Conservation (phyloP, 1,139 yeast species). For the Pneumocystis canis region DNA sequence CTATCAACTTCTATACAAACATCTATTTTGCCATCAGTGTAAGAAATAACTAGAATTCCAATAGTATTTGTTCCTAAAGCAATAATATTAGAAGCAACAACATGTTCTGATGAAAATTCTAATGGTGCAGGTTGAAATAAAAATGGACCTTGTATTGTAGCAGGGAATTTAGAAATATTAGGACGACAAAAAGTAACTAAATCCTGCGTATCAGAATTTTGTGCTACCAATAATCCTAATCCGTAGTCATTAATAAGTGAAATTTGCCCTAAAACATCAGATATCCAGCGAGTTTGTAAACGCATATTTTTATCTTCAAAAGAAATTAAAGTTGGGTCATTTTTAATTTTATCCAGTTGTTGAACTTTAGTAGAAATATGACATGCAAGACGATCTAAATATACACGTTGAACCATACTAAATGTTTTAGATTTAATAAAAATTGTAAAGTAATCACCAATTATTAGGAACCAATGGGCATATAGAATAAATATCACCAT, state of each 20-base stretch:
- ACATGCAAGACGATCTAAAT: slow-evolving; percentile 4
- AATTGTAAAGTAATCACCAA: neutral
- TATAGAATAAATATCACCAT: slow-evolving; percentile 7
- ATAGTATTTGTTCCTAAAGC: slow-evolving; percentile 6
- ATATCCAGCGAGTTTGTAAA: slow-evolving; percentile 4
- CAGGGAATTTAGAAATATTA: slow-evolving; percentile 1
- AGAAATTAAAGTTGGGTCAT: neutral
- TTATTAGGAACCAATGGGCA: slow-evolving; percentile 8
- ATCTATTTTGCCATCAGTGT: slow-evolving; percentile 11
- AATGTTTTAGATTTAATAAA: neutral
- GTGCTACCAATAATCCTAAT: neutral
- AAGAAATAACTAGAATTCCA: slow-evolving; percentile 7
- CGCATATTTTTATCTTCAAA: neutral
- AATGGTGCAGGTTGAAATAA: slow-evolving; percentile 11
- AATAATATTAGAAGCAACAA: slow-evolving; percentile 4
- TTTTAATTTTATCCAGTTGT: neutral
- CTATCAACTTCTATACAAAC: slow-evolving; percentile 7
- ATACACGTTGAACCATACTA: neutral
- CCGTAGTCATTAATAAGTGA: slow-evolving; percentile 5
- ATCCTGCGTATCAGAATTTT: slow-evolving; percentile 1
- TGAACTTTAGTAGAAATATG: slow-evolving; percentile 1
- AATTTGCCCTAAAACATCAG: slow-evolving; percentile 2
- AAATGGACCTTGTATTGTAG: slow-evolving; percentile 8
- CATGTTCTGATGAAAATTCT: slow-evolving; percentile 5
- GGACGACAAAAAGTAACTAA: slow-evolving; percentile 4